Evolutionary conservation across 805 yeast genomes (phyloP).

Genomic region (Teunomyces gatunensis): DNA sequence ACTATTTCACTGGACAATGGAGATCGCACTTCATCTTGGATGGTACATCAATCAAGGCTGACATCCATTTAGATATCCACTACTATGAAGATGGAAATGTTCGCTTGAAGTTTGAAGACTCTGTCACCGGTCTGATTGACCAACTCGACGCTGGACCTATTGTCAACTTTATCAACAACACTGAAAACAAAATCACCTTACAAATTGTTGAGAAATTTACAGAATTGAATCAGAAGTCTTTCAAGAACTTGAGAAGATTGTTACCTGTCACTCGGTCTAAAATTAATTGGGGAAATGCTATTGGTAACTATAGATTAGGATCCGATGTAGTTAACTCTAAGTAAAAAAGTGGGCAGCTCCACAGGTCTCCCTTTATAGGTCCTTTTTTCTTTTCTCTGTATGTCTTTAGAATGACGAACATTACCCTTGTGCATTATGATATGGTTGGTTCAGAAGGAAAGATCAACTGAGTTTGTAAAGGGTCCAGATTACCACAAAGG

Average conservation of each 20-base stretch:
- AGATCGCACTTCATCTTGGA: conserved; percentile 56
- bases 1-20: conserved; percentile 92
- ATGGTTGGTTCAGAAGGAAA: neutral
- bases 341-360: conserved; percentile 4
- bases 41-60: conserved; percentile 45
- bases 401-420: neutral
- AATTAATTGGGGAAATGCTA: conserved; percentile 93
- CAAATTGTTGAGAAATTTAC: conserved; percentile 61
- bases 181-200: conserved; percentile 62
- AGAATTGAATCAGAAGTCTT: conserved; percentile 72
- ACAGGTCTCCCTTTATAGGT: neutral
- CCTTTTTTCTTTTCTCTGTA: neutral
- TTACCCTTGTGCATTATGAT: neutral
- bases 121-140: conserved; percentile 15
- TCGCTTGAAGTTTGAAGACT: conserved; percentile 53
- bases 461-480: conserved; percentile 30
- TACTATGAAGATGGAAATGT: conserved; percentile 97
- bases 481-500: conserved; percentile 38
- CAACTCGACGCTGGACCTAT: conserved; percentile 31
- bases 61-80: conserved; percentile 70
- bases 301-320: conserved; percentile 85
- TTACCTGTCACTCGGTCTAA: conserved; percentile 89
- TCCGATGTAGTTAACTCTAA: conserved; percentile 58
- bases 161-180: conserved; percentile 47
- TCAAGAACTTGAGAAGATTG: conserved; percentile 84